Evolutionary conservation across 306 rosid species (phyloP).

Genomic region (Crotalaria pallida): DNA sequence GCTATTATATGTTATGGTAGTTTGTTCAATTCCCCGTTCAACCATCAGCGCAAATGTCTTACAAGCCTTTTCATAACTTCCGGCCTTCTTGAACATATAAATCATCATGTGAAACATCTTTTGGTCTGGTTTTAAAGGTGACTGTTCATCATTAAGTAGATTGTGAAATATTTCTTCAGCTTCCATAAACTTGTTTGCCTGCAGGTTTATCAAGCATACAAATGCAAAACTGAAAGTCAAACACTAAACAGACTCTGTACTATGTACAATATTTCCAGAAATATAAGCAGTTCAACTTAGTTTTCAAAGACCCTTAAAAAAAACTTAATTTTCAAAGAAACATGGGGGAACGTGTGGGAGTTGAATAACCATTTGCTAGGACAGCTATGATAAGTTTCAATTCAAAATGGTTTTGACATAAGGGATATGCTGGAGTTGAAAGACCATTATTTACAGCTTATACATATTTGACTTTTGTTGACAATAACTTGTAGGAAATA

Average conservation of each 20-base stretch:
- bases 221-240: slow-evolving; percentile 27
- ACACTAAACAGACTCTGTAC: background rate
- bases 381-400: background rate
- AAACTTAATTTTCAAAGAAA: slow-evolving; percentile 5
- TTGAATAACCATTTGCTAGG: background rate
- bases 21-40: slow-evolving; percentile 62
- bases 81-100: slow-evolving; percentile 85
- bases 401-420: background rate
- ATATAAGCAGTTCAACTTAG: background rate
- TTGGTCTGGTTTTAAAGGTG: slow-evolving; percentile 82
- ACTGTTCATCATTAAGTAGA: slow-evolving; percentile 58
- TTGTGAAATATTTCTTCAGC: slow-evolving; percentile 74
- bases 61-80: slow-evolving; percentile 84
- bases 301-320: too few species aligned
- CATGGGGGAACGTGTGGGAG: background rate
- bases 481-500: background rate
- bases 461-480: background rate
- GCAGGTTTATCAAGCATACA: slow-evolving; percentile 22
- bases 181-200: slow-evolving; percentile 78
- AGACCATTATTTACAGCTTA: background rate
- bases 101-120: slow-evolving; percentile 95
- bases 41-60: slow-evolving; percentile 71
- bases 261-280: background rate
- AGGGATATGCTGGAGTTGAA: background rate
- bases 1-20: slow-evolving; percentile 84